Evolutionary conservation across 306 rosid species (phyloP).

Genomic region (Prunus mongolica): DNA sequence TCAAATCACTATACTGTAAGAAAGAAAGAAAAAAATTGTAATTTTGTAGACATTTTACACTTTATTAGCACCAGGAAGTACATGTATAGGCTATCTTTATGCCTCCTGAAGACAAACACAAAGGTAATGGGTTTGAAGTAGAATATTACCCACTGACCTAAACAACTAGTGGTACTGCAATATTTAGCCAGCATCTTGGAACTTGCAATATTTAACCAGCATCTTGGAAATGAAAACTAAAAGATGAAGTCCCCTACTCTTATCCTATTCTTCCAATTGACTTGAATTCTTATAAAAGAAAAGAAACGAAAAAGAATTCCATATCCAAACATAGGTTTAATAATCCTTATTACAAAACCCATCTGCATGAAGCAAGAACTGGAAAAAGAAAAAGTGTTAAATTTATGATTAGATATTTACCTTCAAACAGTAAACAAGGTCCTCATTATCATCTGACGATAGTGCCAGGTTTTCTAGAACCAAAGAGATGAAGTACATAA

Average conservation of each 20-base stretch:
- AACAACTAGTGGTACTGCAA: background rate
- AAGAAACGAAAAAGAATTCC: background rate
- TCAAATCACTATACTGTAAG: background rate
- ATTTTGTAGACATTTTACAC: slow-evolving; percentile 10
- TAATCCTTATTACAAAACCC: background rate
- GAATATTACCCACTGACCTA: background rate
- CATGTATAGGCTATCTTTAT: background rate
- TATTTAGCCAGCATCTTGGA: background rate
- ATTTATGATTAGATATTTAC: slow-evolving; percentile 31
- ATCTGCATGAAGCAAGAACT: background rate
- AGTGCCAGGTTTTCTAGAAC: slow-evolving; percentile 90
- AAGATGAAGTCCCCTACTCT: background rate
- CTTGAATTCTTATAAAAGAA: background rate
- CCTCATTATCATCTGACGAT: slow-evolving; percentile 80
- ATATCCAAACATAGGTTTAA: background rate
- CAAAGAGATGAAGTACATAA: slow-evolving; percentile 69
- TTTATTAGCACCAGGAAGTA: background rate
- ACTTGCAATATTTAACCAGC: background rate
- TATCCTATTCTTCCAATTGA: background rate
- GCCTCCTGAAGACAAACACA: background rate
- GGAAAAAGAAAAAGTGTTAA: no score
- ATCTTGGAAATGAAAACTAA: background rate
- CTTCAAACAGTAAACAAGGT: slow-evolving; percentile 86
- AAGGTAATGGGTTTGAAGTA: background rate
- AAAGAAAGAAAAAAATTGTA: background rate